Evolutionary conservation across 2,329 filamentous ascomycete genomes (phyloP).

Genomic region (Neofusicoccum cordaticola): DNA sequence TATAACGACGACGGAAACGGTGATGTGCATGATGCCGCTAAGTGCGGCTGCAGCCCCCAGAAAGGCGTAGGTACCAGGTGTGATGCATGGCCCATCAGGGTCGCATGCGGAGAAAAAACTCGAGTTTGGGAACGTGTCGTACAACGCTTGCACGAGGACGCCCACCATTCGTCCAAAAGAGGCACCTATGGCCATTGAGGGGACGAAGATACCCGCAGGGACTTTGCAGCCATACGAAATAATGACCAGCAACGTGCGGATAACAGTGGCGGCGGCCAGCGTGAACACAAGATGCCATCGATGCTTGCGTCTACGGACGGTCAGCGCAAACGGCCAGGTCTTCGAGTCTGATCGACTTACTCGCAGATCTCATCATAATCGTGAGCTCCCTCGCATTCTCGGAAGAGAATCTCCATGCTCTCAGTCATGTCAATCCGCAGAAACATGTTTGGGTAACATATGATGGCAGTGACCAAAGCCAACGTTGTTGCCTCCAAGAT

Average conservation of each 20-base stretch:
- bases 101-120: conserved; percentile 85
- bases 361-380: conserved; percentile 91
- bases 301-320: conserved; percentile 52
- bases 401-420: conserved; percentile 97
- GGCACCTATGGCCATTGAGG: conserved; percentile 95
- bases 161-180: conserved; percentile 93
- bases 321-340: conserved; percentile 20
- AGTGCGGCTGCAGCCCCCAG: conserved; percentile 87
- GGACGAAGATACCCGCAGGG: conserved; percentile 95
- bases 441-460: conserved; percentile 98
- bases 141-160: conserved; percentile 84
- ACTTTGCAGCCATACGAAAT: conserved; percentile 98
- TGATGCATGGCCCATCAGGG: conserved; percentile 92
- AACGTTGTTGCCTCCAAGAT: conserved; percentile 83
- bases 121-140: conserved; percentile 78
- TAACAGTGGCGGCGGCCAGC: conserved; percentile 71
- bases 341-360: conserved; percentile 34
- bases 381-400: conserved; percentile 84
- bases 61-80: conserved; percentile 94
- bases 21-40: conserved; percentile 97
- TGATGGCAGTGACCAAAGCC: conserved; percentile 76
- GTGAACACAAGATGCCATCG: conserved; percentile 77
- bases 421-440: conserved; percentile 97
- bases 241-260: conserved; percentile 83
- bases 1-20: conserved; percentile 94